Percentiles rank a stretch among this genome's conserved stretches.
These are phyloP conservation scores for Venturiaceae sp. DNA, from an alignment of 2,329 filamentous ascomycete species.

Conservation along the genomic window DNA sequence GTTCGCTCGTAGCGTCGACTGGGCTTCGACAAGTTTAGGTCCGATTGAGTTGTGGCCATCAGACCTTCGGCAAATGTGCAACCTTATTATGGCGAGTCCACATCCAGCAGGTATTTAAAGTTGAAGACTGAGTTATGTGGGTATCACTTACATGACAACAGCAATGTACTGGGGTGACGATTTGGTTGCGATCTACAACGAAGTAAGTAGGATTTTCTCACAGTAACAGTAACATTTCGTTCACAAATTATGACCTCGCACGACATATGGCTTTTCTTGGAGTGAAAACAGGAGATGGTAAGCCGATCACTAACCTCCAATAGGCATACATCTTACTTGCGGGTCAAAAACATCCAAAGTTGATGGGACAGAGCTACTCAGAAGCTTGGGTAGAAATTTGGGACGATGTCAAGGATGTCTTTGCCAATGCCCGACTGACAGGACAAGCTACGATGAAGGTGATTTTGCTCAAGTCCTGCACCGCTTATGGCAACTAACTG, in stretches of 20 bases:
- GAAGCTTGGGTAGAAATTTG: constrained; percentile 68
- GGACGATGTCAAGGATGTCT: constrained; percentile 58
- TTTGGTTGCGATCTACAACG: constrained; percentile 60
- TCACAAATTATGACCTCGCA: too few species aligned
- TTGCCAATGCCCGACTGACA: constrained; percentile 55
- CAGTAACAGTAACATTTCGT: too few species aligned
- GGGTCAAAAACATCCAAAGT: constrained; percentile 62
- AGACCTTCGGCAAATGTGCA: constrained; percentile 68
- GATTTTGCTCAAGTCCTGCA: constrained; percentile 11
- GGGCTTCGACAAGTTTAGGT: constrained; percentile 62
- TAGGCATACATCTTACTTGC: constrained; percentile 40
- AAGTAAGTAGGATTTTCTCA: constrained; percentile 44
- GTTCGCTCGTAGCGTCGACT: constrained; percentile 63
- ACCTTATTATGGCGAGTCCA: constrained; percentile 70
- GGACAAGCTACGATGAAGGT: constrained; percentile 71
- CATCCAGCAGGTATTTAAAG: constrained; percentile 31
- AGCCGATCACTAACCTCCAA: constrained; percentile 23
- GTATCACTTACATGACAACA: constrained; percentile 40
- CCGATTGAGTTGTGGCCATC: constrained; percentile 65
- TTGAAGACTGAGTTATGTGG: constrained; percentile 9
- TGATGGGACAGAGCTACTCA: constrained; percentile 65
- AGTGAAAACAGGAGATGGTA: background rate
- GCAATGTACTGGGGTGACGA: constrained; percentile 74
- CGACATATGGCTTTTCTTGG: too few species aligned
- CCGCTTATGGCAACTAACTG: constrained; percentile 4